Conservation (phyloP, 768 basidiomycete genomes). For the Pleurotus tuoliensis region DNA sequence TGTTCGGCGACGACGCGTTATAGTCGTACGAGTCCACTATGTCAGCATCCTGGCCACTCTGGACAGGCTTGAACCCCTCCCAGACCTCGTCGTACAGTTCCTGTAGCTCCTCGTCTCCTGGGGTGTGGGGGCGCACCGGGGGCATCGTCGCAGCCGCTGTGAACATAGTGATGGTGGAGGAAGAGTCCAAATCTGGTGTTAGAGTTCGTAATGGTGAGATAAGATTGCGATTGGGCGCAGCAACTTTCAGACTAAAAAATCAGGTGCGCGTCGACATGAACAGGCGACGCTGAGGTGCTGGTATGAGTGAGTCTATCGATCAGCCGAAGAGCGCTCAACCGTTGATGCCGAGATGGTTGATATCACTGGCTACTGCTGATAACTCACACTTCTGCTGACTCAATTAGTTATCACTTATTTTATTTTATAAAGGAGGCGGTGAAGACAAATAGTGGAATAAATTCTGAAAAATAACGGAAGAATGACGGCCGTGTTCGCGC, state of each 20-base stretch:
- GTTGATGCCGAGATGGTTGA: no score
- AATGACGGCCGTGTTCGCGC: no score
- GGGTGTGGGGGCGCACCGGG: constrained; percentile 20
- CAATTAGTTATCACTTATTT: no score
- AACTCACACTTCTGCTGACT: no score
- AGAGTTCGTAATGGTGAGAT: background rate
- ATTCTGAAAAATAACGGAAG: no score
- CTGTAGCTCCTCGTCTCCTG: constrained; percentile 69
- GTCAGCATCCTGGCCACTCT: constrained; percentile 30
- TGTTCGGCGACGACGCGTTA: constrained; percentile 15
- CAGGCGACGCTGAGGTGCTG: background rate
- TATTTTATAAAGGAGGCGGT: no score
- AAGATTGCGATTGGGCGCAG: background rate
- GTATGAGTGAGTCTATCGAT: no score
- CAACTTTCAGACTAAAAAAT: background rate
- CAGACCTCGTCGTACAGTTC: constrained; percentile 74
- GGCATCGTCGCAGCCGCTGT: background rate
- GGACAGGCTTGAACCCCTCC: constrained; percentile 45
- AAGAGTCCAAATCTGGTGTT: background rate
- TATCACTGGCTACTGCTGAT: no score
- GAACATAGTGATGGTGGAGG: background rate
- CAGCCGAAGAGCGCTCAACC: no score
- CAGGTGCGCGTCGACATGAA: background rate
- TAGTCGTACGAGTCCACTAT: constrained; percentile 35
- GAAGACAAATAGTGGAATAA: no score